phyloP scores from a whole-genome alignment of 140 eudicot species.

The Oenanthe javanica region DNA sequence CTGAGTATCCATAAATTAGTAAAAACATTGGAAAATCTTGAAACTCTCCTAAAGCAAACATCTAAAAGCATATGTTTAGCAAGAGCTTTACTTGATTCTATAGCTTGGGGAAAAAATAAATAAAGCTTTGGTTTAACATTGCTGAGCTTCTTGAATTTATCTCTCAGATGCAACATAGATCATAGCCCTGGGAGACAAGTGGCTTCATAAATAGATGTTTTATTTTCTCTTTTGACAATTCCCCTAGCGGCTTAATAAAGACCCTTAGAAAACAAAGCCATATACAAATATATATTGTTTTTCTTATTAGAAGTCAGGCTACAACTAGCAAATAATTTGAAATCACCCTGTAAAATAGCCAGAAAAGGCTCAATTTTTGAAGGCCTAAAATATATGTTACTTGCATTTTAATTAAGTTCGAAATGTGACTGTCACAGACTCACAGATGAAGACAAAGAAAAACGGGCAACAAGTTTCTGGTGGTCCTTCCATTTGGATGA shows the following conservation, averaged over 20 bases:
- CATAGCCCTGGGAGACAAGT: background rate
- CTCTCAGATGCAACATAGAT: background rate
- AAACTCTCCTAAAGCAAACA: background rate
- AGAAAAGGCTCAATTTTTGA: background rate
- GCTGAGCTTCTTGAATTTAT: background rate
- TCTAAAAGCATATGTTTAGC: background rate
- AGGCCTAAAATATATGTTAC: background rate
- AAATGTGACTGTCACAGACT: background rate
- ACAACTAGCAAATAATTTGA: background rate
- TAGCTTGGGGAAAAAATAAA: background rate
- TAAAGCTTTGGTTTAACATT: background rate
- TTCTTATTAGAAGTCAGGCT: background rate
- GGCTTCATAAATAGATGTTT: background rate
- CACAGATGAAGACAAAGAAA: slow-evolving; percentile 10
- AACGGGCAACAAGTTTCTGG: slow-evolving; percentile 8
- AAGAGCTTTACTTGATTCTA: background rate
- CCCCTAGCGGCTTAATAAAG: no score
- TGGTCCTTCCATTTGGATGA: slow-evolving; percentile 23
- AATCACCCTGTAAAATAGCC: background rate
- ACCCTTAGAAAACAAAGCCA: background rate
- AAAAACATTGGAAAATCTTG: background rate
- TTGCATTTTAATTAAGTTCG: background rate
- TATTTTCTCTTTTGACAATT: no score
- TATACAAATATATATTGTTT: background rate
- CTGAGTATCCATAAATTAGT: background rate